These are phyloP conservation scores for Cephalotrichum gorgonifer DNA, from an alignment of 2,329 filamentous ascomycete genomes.

Conservation along the genomic window DNA sequence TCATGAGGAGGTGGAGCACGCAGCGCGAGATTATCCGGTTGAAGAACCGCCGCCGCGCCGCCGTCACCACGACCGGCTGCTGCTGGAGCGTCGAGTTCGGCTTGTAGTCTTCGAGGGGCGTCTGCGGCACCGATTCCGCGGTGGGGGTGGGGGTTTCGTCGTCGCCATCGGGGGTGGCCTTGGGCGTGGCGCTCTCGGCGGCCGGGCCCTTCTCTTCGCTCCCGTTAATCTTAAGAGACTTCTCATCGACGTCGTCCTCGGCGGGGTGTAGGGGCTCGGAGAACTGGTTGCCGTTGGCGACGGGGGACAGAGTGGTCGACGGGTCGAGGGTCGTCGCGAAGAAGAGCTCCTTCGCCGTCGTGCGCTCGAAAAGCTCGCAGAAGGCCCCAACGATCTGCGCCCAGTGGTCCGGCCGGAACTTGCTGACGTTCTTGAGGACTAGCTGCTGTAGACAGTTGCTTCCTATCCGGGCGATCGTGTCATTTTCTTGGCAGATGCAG, in stretches of 20 bases:
- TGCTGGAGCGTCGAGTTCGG: slow-evolving; percentile 68
- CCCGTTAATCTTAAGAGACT: slow-evolving; percentile 52
- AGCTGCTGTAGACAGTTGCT: slow-evolving; percentile 97
- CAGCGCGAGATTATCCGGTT: slow-evolving; percentile 99
- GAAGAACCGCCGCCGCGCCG: slow-evolving; percentile 88
- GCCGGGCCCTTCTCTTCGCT: slow-evolving; percentile 23
- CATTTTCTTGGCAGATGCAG: slow-evolving; percentile 98
- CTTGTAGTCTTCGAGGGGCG: slow-evolving; percentile 74
- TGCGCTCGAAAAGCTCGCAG: slow-evolving; percentile 88
- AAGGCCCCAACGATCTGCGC: slow-evolving; percentile 90
- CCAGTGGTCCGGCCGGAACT: slow-evolving; percentile 85
- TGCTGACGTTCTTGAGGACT: slow-evolving; percentile 90
- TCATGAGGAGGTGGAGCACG: slow-evolving; percentile 95
- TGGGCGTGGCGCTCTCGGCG: slow-evolving; percentile 4
- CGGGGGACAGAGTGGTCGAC: slow-evolving; percentile 38
- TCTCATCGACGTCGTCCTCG: slow-evolving; percentile 36
- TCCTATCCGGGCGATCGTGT: slow-evolving; percentile 94
- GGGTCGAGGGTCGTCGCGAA: slow-evolving; percentile 59
- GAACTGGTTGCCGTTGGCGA: slow-evolving; percentile 43
- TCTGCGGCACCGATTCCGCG: slow-evolving; percentile 21
- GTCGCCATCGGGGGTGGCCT: neutral
- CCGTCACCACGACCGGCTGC: slow-evolving; percentile 85
- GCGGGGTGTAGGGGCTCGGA: slow-evolving; percentile 31
- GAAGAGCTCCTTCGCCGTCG: slow-evolving; percentile 91
- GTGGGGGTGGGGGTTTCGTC: slow-evolving; percentile 18